phyloP scores from a whole-genome alignment of 371 early-diverging fungal species.

The Syncephalastrum monosporum region DNA sequence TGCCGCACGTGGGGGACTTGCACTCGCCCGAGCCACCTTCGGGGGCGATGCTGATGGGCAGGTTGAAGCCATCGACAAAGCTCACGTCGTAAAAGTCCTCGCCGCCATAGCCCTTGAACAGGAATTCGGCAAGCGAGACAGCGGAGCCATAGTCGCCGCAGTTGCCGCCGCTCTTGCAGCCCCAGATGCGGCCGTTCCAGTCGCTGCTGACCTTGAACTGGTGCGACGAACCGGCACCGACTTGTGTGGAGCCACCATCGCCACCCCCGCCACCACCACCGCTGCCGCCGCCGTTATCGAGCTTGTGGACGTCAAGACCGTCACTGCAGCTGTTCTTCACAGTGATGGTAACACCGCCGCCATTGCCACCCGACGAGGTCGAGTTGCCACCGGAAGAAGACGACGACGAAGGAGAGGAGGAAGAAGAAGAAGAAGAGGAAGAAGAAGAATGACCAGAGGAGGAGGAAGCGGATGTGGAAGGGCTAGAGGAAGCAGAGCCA shows the following conservation, averaged over 20 bases:
- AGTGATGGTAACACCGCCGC: slow-evolving; percentile 24
- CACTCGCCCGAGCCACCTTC: slow-evolving; percentile 12
- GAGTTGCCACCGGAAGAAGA: slow-evolving; percentile 2
- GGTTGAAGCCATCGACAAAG: slow-evolving; percentile 20
- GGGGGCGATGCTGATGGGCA: too few species aligned
- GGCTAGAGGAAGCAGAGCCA: not conserved
- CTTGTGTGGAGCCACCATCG: slow-evolving; percentile 17
- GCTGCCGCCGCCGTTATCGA: slow-evolving; percentile 26
- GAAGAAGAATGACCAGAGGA: not conserved
- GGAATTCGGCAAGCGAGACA: slow-evolving; percentile 30
- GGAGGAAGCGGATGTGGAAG: not conserved
- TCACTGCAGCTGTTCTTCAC: slow-evolving; percentile 35
- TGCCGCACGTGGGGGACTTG: slow-evolving; percentile 12
- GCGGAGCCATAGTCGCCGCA: too few species aligned
- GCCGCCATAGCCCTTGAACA: slow-evolving; percentile 17
- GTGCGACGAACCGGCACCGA: slow-evolving; percentile 17
- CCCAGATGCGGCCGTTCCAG: too few species aligned
- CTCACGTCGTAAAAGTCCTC: slow-evolving; percentile 41
- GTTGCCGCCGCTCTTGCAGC: too few species aligned
- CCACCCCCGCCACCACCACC: slow-evolving; percentile 17
- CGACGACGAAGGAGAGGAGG: not conserved
- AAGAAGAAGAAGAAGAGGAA: not conserved
- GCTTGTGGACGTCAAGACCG: slow-evolving; percentile 27
- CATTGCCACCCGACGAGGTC: slow-evolving; percentile 4
- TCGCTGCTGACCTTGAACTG: too few species aligned